Evolutionary conservation across 805 yeast species (phyloP).

Genomic region (Zygosaccharomyces lentus): DNA sequence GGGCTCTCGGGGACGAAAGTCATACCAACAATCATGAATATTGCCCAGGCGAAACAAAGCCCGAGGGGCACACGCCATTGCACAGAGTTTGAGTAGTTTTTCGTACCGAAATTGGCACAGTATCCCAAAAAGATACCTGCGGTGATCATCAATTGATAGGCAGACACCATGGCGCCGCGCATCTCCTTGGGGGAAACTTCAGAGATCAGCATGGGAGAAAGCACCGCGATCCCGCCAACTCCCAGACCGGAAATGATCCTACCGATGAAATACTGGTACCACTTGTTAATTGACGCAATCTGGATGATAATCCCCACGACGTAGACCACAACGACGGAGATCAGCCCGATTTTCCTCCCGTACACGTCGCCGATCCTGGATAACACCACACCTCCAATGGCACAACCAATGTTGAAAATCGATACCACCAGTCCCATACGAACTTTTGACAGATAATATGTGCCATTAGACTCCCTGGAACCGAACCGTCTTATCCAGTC

Average conservation of each 20-base stretch:
- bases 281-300: slow-evolving; percentile 49
- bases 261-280: slow-evolving; percentile 74
- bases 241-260: slow-evolving; percentile 69
- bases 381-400: slow-evolving; percentile 62
- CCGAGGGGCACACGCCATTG: slow-evolving; percentile 79
- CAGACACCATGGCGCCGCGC: slow-evolving; percentile 70
- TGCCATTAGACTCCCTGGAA: slow-evolving; percentile 18
- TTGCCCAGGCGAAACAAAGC: slow-evolving; percentile 48
- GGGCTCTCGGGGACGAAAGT: slow-evolving; percentile 72
- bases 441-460: slow-evolving; percentile 24
- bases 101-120: slow-evolving; percentile 65
- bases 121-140: slow-evolving; percentile 75
- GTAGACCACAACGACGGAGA: slow-evolving; percentile 56
- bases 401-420: slow-evolving; percentile 71
- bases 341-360: slow-evolving; percentile 63
- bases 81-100: slow-evolving; percentile 39
- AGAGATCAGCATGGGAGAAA: slow-evolving; percentile 68
- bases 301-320: slow-evolving; percentile 66
- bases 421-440: slow-evolving; percentile 35
- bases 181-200: slow-evolving; percentile 40
- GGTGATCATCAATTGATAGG: slow-evolving; percentile 70
- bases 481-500: slow-evolving; percentile 30
- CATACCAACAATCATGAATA: slow-evolving; percentile 39
- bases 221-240: slow-evolving; percentile 72
- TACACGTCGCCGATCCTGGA: slow-evolving; percentile 56